Evolutionary conservation across 208 protist species (phyloP).

Genomic region (Trichomonas tenax): DNA sequence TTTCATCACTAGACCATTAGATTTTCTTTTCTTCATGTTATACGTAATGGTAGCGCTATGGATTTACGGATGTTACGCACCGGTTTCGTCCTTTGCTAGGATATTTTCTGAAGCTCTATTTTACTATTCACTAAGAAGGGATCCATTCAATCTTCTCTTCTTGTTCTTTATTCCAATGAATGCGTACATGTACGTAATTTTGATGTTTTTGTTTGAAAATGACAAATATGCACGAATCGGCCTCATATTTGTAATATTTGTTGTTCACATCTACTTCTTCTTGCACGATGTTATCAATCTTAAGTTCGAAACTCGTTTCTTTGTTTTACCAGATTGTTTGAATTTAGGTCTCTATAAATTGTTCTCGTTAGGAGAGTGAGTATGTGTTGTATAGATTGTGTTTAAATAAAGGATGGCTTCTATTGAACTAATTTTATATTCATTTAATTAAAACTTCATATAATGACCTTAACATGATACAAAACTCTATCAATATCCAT

Average conservation of each 20-base stretch:
- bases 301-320: not conserved
- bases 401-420: too few species aligned
- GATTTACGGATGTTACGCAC: not conserved
- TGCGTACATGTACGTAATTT: not conserved
- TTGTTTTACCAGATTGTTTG: not conserved
- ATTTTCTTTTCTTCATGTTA: not conserved
- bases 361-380: not conserved
- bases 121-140: not conserved
- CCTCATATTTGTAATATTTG: not conserved
- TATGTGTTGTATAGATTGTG: too few species aligned
- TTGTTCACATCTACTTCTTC: not conserved
- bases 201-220: not conserved
- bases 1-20: not conserved
- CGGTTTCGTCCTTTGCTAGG: not conserved
- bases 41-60: not conserved
- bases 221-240: not conserved
- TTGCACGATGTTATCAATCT: not conserved
- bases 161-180: not conserved
- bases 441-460: too few species aligned
- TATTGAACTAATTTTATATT: too few species aligned
- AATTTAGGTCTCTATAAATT: not conserved
- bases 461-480: too few species aligned
- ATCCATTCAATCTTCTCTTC: not conserved
- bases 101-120: not conserved
- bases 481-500: too few species aligned